Conservation (phyloP, 2,329 filamentous ascomycete genomes). For the Trichophyton simii region DNA sequence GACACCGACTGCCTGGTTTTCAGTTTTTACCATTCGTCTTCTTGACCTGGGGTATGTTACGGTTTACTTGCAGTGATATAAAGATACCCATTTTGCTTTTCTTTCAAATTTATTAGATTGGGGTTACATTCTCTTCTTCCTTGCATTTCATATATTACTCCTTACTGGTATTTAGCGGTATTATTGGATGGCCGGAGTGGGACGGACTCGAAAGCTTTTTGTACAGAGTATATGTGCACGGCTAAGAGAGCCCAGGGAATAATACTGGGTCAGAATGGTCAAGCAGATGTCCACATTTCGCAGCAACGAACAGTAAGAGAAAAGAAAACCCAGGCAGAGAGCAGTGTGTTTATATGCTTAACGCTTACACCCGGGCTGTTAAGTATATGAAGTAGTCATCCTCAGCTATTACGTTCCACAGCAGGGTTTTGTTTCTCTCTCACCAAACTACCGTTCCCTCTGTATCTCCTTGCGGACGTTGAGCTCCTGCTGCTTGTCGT, state of each 20-base stretch:
- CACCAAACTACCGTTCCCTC: not conserved
- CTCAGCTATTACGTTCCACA: not conserved
- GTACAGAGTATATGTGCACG: not conserved
- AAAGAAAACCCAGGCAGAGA: not conserved
- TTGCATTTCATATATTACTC: not conserved
- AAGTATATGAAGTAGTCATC: not conserved
- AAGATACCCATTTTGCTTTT: conserved; percentile 3
- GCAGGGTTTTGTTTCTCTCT: not conserved
- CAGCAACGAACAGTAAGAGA: not conserved
- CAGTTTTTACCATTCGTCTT: not conserved
- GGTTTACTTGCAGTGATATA: conserved; percentile 3
- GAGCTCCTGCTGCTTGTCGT: not conserved
- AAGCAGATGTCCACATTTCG: not conserved
- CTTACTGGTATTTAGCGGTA: not conserved
- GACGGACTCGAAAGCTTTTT: not conserved
- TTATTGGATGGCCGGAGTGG: not conserved
- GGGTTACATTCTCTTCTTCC: not conserved
- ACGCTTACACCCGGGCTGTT: not conserved
- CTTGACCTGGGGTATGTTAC: not conserved
- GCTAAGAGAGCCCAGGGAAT: not conserved
- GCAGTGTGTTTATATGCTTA: not conserved
- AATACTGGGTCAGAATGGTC: not conserved
- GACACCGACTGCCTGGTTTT: not conserved
- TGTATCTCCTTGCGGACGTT: not conserved
- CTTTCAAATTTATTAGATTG: not conserved